Conservation (phyloP, 306 rosid genomes). For the Pyrus bretschneideri region DNA sequence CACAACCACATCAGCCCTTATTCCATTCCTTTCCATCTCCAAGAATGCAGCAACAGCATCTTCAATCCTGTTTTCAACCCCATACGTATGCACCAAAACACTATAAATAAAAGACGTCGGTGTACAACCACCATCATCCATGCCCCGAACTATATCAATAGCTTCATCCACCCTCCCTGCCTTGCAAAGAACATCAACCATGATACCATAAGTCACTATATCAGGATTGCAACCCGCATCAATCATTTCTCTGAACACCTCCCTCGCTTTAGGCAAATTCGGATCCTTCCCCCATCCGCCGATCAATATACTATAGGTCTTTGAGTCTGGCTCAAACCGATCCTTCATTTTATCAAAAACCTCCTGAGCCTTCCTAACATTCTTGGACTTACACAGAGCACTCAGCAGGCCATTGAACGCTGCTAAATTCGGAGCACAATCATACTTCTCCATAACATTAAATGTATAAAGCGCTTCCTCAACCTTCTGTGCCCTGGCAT, state of each 20-base stretch:
- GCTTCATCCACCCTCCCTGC: slow-evolving; percentile 88
- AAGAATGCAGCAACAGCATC: slow-evolving; percentile 71
- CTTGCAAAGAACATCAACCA: slow-evolving; percentile 85
- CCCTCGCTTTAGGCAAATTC: slow-evolving; percentile 74
- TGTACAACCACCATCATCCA: slow-evolving; percentile 46
- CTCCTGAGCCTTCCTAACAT: slow-evolving; percentile 93
- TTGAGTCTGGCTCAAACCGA: slow-evolving; percentile 55
- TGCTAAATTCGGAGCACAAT: slow-evolving; percentile 46
- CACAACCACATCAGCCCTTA: slow-evolving; percentile 60
- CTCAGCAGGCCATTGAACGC: slow-evolving; percentile 76
- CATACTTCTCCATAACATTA: slow-evolving; percentile 73
- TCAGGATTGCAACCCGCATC: slow-evolving; percentile 57
- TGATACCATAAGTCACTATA: slow-evolving; percentile 72
- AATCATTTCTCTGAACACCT: slow-evolving; percentile 68
- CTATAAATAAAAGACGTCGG: slow-evolving; percentile 73
- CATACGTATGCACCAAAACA: slow-evolving; percentile 69
- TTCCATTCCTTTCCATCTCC: slow-evolving; percentile 67
- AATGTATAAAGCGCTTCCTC: slow-evolving; percentile 79
- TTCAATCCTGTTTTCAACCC: slow-evolving; percentile 64
- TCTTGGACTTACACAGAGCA: slow-evolving; percentile 75
- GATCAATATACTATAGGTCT: slow-evolving; percentile 70
- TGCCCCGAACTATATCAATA: slow-evolving; percentile 56
- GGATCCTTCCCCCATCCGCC: slow-evolving; percentile 90
- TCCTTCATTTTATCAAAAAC: slow-evolving; percentile 61
- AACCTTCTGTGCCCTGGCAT: slow-evolving; percentile 73